phyloP scores from a whole-genome alignment of 2,329 filamentous ascomycete genomes.

The Pyrenochaeta sp. region DNA sequence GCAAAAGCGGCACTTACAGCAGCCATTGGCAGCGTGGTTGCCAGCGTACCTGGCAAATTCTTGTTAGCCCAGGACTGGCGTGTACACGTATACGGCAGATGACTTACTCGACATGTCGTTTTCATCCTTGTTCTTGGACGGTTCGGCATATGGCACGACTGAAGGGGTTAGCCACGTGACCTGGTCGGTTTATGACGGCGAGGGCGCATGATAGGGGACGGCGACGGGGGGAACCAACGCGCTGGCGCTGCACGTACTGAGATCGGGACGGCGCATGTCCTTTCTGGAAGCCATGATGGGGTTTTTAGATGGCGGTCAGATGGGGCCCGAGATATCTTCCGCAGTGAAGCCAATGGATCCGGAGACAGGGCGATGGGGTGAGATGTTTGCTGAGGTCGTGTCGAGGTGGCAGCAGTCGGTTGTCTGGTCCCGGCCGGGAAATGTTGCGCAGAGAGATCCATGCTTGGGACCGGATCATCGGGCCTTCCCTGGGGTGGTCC shows the following conservation, averaged over 20 bases:
- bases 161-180: conserved; percentile 42
- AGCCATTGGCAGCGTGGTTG: conserved; percentile 90
- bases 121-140: conserved; percentile 69
- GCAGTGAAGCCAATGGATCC: conserved; percentile 16
- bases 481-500: conserved; percentile 1
- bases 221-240: not conserved
- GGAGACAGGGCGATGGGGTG: conserved; percentile 18
- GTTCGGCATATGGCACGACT: conserved; percentile 91
- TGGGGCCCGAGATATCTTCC: conserved; percentile 11
- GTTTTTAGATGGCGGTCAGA: conserved; percentile 21
- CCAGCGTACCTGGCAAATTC: conserved; percentile 62
- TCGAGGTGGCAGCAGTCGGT: conserved; percentile 8
- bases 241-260: conserved; percentile 63
- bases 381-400: conserved; percentile 22
- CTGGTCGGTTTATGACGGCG: conserved; percentile 4
- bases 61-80: conserved; percentile 4
- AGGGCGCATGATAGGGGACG: conserved; percentile 2
- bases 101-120: conserved; percentile 74
- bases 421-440: conserved; percentile 5
- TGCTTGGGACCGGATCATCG: conserved; percentile 1
- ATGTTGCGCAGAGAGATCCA: not conserved
- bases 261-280: conserved; percentile 77
- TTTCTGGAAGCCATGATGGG: conserved; percentile 72
- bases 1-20: conserved; percentile 63
- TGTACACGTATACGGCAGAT: not conserved